Conservation (phyloP, 2,329 filamentous ascomycete genomes). For the Blastomyces emzantsi region DNA sequence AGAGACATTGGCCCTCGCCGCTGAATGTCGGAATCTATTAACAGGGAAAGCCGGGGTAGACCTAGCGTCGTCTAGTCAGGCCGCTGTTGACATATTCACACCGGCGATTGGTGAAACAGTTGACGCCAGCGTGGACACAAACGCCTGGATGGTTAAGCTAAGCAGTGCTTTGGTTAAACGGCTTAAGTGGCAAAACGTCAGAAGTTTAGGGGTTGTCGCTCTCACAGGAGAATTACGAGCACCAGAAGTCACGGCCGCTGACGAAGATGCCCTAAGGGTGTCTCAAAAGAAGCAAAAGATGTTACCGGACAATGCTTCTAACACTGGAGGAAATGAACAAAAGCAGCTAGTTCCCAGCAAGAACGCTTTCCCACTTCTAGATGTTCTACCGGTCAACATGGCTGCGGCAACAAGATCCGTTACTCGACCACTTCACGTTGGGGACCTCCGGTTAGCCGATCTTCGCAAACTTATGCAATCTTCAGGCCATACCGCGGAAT, state of each 20-base stretch:
- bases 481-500: constrained; percentile 79
- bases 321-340: constrained; percentile 18
- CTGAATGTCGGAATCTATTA: constrained; percentile 65
- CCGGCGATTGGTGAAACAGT: constrained; percentile 64
- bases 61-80: constrained; percentile 8
- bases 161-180: constrained; percentile 75
- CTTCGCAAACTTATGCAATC: constrained; percentile 73
- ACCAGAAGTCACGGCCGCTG: constrained; percentile 25
- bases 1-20: constrained; percentile 70
- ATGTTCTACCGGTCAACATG: constrained; percentile 52
- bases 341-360: constrained; percentile 24
- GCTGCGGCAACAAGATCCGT: constrained; percentile 65
- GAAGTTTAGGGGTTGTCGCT: constrained; percentile 84
- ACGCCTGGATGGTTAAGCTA: constrained; percentile 91
- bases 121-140: constrained; percentile 93
- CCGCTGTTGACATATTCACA: constrained; percentile 64
- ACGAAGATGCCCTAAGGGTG: constrained; percentile 32
- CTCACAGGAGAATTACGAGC: constrained; percentile 64
- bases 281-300: constrained; percentile 46
- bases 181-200: constrained; percentile 89
- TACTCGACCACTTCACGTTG: constrained; percentile 85
- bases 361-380: constrained; percentile 44
- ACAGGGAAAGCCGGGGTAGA: constrained; percentile 33
- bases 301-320: constrained; percentile 37
- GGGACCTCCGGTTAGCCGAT: constrained; percentile 82